Conservation (phyloP, 139 green algal genomes). For the Asterochloris erici region DNA sequence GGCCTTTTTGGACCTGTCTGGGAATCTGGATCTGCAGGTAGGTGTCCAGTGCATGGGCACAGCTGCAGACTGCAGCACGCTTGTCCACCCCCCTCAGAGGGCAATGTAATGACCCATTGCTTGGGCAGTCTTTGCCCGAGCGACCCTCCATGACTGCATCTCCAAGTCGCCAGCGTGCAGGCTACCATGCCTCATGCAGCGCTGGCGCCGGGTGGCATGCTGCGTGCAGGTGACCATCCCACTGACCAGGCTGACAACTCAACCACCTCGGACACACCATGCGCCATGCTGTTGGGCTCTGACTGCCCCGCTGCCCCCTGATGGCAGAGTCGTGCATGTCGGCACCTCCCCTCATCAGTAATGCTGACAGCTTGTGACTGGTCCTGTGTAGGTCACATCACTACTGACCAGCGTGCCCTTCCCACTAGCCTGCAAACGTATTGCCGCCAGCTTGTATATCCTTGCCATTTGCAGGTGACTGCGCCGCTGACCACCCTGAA, state of each 20-base stretch:
- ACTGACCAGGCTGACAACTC: no score
- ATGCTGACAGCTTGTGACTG: not conserved
- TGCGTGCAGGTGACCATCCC: not conserved
- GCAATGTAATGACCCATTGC: not conserved
- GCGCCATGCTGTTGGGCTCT: not conserved
- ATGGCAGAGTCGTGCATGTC: not conserved
- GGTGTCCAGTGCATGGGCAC: no score
- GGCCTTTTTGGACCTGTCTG: conserved; percentile 35
- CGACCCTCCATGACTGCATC: not conserved
- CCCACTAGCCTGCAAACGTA: not conserved
- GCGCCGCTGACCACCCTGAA: conserved; percentile 28
- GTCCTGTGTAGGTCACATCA: not conserved
- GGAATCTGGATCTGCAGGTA: conserved; percentile 43
- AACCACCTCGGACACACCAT: not conserved
- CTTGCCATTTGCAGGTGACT: not conserved
- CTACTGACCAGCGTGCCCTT: not conserved
- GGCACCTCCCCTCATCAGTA: not conserved
- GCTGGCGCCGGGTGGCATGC: not conserved
- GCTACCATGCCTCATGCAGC: not conserved
- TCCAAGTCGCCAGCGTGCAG: not conserved
- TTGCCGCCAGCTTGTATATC: not conserved
- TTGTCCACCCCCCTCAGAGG: not conserved
- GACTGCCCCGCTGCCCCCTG: not conserved
- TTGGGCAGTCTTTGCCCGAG: not conserved
- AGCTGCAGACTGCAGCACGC: not conserved